phyloP scores from a whole-genome alignment of 371 early-diverging fungal species.

The Rhizopus stolonifer region DNA sequence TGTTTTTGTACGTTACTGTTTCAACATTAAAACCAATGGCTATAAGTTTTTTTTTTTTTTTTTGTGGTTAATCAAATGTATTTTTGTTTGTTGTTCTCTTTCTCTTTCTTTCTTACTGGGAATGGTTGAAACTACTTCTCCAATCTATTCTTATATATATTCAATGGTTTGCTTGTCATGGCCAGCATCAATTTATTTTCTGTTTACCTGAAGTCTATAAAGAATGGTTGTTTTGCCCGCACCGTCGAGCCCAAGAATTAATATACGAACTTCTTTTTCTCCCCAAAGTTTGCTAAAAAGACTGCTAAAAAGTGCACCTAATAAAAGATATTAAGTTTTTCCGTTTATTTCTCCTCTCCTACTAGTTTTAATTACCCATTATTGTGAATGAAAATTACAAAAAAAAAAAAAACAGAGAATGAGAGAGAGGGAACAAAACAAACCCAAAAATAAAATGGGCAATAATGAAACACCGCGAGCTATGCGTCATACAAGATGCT shows the following conservation, averaged over 20 bases:
- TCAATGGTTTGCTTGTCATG: neutral
- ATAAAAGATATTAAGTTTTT: neutral
- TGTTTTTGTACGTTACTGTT: conserved; percentile 96
- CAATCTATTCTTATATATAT: conserved; percentile 65
- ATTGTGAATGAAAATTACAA: neutral
- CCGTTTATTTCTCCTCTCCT: too few relatives aligned
- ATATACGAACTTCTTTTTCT: conserved; percentile 85
- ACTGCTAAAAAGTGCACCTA: conserved; percentile 47
- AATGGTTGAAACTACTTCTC: conserved; percentile 97
- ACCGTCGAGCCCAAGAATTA: conserved; percentile 93
- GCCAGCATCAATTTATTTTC: neutral
- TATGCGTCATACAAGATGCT: neutral
- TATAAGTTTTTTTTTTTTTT: too few relatives aligned
- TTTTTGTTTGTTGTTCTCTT: too few relatives aligned
- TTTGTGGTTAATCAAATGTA: too few relatives aligned
- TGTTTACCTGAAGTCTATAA: conserved; percentile 60
- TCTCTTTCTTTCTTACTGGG: conserved; percentile 84
- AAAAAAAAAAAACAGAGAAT: neutral
- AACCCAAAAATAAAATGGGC: too few relatives aligned
- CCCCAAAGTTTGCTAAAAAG: conserved; percentile 50
- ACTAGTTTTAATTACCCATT: too few relatives aligned
- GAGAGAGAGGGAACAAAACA: too few relatives aligned
- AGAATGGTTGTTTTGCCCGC: conserved; percentile 93
- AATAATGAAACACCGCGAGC: neutral
- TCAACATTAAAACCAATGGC: conserved; percentile 94